Evolutionary conservation across 805 yeast genomes (phyloP).

Genomic region (Lachancea quebecensis): DNA sequence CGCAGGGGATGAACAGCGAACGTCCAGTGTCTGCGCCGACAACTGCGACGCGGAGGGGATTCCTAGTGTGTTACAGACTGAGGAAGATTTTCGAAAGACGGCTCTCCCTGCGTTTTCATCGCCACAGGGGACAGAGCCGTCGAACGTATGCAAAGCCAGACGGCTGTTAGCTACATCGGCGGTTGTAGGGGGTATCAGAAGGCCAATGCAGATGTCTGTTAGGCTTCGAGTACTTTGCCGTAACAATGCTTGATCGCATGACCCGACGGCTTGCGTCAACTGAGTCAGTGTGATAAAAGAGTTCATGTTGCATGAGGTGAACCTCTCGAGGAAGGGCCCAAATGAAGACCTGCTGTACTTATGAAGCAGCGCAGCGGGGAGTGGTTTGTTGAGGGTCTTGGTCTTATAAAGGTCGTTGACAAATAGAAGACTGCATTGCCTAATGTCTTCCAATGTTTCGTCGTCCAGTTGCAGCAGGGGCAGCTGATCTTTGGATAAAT

Average conservation of each 20-base stretch:
- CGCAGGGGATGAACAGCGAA: not conserved
- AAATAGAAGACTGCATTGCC: slow-evolving; percentile 17
- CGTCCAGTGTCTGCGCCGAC: not conserved
- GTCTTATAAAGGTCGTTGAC: slow-evolving; percentile 17
- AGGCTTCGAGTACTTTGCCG: not conserved
- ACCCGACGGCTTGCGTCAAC: slow-evolving; percentile 8
- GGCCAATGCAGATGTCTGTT: not conserved
- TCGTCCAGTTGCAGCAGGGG: slow-evolving; percentile 4
- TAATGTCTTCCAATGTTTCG: slow-evolving; percentile 14
- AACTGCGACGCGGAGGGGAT: not conserved
- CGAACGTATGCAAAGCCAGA: not conserved
- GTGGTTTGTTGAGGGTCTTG: slow-evolving; percentile 3
- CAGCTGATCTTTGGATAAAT: not conserved
- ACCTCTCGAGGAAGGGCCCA: slow-evolving; percentile 9
- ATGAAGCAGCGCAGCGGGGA: slow-evolving; percentile 16
- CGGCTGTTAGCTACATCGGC: not conserved
- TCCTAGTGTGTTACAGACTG: not conserved
- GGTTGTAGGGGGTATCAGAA: not conserved
- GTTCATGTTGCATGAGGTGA: slow-evolving; percentile 14
- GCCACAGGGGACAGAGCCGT: not conserved
- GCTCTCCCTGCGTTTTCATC: not conserved
- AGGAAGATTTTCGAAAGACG: not conserved
- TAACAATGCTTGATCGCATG: not conserved
- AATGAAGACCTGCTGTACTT: slow-evolving; percentile 19
- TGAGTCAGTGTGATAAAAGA: slow-evolving; percentile 16